Evolutionary conservation across 129 eudicot species (phyloP).

Genomic region (Pseudognaphalium luteoalbum): DNA sequence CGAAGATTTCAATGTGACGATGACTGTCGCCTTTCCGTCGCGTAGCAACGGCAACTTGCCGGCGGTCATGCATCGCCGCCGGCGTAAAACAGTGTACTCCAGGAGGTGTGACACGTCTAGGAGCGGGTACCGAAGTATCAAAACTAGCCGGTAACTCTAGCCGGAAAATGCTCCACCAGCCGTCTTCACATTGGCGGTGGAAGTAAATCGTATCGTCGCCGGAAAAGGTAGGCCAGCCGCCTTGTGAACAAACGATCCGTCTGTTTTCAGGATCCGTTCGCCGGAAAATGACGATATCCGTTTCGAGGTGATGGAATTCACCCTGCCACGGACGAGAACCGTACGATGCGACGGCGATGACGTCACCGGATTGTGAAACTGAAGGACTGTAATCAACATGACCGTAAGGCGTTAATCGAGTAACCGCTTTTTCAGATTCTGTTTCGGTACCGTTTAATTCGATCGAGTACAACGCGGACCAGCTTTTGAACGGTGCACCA

Average conservation of each 20-base stretch:
- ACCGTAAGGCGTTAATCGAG: conserved; percentile 57
- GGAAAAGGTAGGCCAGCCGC: conserved; percentile 89
- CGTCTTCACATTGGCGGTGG: conserved; percentile 79
- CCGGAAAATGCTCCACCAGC: conserved; percentile 84
- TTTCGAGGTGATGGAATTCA: conserved; percentile 59
- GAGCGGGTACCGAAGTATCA: conserved; percentile 22
- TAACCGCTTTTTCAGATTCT: background rate
- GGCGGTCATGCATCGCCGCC: conserved; percentile 45
- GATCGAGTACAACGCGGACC: conserved; percentile 66
- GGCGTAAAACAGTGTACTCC: conserved; percentile 85
- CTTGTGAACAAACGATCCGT: conserved; percentile 39
- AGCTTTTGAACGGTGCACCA: conserved; percentile 56
- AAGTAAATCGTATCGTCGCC: conserved; percentile 67
- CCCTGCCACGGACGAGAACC: conserved; percentile 69
- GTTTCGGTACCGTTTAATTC: background rate
- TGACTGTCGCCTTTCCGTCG: conserved; percentile 47
- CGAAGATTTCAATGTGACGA: conserved; percentile 79
- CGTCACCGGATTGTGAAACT: conserved; percentile 54
- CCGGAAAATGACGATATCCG: conserved; percentile 61
- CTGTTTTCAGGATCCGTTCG: conserved; percentile 47
- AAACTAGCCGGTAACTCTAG: conserved; percentile 36
- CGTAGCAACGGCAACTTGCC: conserved; percentile 58
- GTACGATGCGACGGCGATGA: conserved; percentile 69
- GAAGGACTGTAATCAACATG: conserved; percentile 75
- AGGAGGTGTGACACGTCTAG: conserved; percentile 73